Evolutionary conservation across 2,329 filamentous ascomycete species (phyloP), one percentile per base, ranked within the genome.

Genomic region (Cucurbitaria berberidis): DNA sequence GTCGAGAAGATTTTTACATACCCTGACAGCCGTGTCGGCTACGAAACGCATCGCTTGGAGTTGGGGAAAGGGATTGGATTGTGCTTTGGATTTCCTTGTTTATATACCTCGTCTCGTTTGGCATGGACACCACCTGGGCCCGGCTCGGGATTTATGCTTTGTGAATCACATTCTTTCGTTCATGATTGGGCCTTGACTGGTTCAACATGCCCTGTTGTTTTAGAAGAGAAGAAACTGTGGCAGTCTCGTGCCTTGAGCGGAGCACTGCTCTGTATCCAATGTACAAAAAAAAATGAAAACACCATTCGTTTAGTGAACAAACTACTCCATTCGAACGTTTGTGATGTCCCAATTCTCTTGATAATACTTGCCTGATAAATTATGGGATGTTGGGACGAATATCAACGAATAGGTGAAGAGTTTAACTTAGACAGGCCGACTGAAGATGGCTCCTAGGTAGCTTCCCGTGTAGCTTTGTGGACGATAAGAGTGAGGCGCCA

Each of bases 41-140:
- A 51, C 24, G 47, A 57, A 22, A 56, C 48, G 55, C 63, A 69
- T 68, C 44, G 42, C 41, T 52, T 55, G 64, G 67, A 68, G 64
- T 67, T 67, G 45, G 46, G 40, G 51, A 48, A 6, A 51, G 21
- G 58, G 56, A 51, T 54, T 27, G 51, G 57, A 47, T 48, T 30
- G 45, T 46, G 32, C 19, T 51, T 52, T 48, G 53, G 57, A 49
- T 62, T 36, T 56, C 39, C 39, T 57, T 67, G 47, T 63, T 57
- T 45, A 60, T 57, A 66, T 55, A 54, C 48, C 48, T 47, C 48
- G 43, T 36, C 35, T 47, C 41, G 42, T 40, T 44, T 43, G 32
- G 53, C 35, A 41, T 34, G 24, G 53, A 51, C 19, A 50, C 45
- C 50, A 46, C 41, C 59, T 55, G 51, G 53, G 32, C 55, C 53